phyloP scores from a whole-genome alignment of 352 stramenopile species.

The Phytophthora cryptogea region DNA sequence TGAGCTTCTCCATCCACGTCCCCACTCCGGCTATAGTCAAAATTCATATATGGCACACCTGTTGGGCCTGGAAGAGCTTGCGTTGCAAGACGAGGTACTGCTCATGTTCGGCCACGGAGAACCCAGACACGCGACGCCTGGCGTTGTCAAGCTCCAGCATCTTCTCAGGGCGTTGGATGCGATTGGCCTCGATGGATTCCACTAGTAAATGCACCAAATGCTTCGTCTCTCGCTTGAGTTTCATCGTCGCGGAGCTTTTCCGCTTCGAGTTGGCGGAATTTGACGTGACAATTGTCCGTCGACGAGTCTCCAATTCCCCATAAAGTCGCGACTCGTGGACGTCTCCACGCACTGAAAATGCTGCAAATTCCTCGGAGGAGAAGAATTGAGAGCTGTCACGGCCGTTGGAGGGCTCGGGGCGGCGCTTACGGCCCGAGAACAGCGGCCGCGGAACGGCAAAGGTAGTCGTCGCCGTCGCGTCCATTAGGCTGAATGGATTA shows the following conservation, averaged over 20 bases:
- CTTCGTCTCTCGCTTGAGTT: conserved; percentile 16
- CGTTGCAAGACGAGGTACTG: conserved; percentile 52
- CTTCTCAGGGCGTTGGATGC: conserved; percentile 17
- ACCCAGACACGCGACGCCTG: conserved; percentile 45
- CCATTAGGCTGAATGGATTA: conserved; percentile 11
- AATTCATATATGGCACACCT: conserved; percentile 36
- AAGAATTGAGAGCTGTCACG: conserved; percentile 33
- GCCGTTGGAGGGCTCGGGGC: neutral
- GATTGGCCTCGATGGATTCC: conserved; percentile 26
- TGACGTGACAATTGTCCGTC: conserved; percentile 26
- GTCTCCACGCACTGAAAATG: conserved; percentile 39
- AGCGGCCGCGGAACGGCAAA: conserved; percentile 59
- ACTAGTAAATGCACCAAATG: conserved; percentile 44
- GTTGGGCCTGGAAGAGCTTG: conserved; percentile 46
- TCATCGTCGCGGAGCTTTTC: neutral
- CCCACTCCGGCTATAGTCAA: conserved; percentile 25
- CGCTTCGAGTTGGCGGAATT: neutral
- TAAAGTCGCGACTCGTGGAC: conserved; percentile 32
- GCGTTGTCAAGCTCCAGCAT: conserved; percentile 40
- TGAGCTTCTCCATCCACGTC: conserved; percentile 7
- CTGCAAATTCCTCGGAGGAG: conserved; percentile 38
- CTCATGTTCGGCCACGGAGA: conserved; percentile 57
- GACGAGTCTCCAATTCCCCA: conserved; percentile 28
- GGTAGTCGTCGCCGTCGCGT: conserved; percentile 9
- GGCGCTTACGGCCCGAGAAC: conserved; percentile 50